These are phyloP conservation scores for Truncatella angustata DNA, from an alignment of 2,329 filamentous ascomycete species.

Conservation along the genomic window DNA sequence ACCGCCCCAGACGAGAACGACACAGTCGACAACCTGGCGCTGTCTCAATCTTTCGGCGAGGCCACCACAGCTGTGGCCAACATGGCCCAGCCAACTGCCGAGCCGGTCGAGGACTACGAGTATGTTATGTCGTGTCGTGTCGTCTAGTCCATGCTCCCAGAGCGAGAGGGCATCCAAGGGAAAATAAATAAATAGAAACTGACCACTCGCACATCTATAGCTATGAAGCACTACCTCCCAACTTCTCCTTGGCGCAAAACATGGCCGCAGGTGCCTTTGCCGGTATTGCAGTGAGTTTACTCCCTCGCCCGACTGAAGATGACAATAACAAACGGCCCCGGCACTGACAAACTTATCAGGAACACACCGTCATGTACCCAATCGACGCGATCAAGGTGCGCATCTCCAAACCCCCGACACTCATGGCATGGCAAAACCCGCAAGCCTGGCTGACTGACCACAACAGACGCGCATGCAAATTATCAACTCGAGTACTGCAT, in stretches of 20 bases:
- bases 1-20: background rate
- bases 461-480: constrained; percentile 97
- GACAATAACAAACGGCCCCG: background rate
- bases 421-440: too few species aligned
- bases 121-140: constrained; percentile 37
- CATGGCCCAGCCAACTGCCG: constrained; percentile 67
- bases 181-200: too few species aligned
- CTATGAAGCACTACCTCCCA: constrained; percentile 92
- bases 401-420: constrained; percentile 7
- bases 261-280: constrained; percentile 97
- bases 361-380: constrained; percentile 99
- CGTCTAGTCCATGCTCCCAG: too few species aligned
- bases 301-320: background rate
- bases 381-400: constrained; percentile 94
- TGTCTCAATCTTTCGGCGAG: constrained; percentile 60
- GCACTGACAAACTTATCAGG: constrained; percentile 49
- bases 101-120: constrained; percentile 65
- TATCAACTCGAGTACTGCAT: constrained; percentile 77
- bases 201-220: constrained; percentile 34
- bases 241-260: constrained; percentile 91
- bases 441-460: constrained; percentile 15
- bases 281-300: constrained; percentile 76
- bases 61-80: constrained; percentile 65
- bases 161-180: too few species aligned
- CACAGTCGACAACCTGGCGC: constrained; percentile 58